A percentile compares a stretch with the other conserved stretches of the same genome.
phyloP scores from a whole-genome alignment of 2,329 filamentous ascomycete genomes.

The Ophiostoma novo-ulmi region DNA sequence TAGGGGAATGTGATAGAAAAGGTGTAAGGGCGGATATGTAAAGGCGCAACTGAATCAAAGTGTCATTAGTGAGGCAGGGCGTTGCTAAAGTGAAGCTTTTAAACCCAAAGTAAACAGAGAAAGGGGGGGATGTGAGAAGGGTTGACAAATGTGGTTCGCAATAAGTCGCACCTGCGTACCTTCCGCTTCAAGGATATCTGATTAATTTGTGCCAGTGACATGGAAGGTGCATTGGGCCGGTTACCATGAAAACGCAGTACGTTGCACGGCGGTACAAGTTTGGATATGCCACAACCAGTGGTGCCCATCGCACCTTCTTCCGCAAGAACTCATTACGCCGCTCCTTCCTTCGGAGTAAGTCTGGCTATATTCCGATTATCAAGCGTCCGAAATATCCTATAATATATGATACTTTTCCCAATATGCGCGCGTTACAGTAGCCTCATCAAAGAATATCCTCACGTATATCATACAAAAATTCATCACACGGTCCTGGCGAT shows the following conservation, averaged over 20 bases:
- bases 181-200: neutral
- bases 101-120: neutral
- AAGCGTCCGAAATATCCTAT: neutral
- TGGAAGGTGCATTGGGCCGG: neutral
- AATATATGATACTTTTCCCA: neutral
- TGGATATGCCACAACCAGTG: neutral
- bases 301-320: neutral
- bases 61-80: neutral
- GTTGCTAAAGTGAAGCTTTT: neutral
- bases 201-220: neutral
- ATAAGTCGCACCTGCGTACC: neutral
- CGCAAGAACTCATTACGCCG: neutral
- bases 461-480: neutral
- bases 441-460: neutral
- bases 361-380: neutral
- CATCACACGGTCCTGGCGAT: neutral
- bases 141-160: neutral
- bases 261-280: neutral
- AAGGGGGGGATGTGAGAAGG: neutral
- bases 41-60: neutral
- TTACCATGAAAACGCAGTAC: neutral
- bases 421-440: neutral
- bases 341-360: conserved; percentile 3
- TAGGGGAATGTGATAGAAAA: neutral
- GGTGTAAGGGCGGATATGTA: neutral